phyloP scores from a whole-genome alignment of 2,329 filamentous ascomycete genomes.

The Botrytis paeoniae region DNA sequence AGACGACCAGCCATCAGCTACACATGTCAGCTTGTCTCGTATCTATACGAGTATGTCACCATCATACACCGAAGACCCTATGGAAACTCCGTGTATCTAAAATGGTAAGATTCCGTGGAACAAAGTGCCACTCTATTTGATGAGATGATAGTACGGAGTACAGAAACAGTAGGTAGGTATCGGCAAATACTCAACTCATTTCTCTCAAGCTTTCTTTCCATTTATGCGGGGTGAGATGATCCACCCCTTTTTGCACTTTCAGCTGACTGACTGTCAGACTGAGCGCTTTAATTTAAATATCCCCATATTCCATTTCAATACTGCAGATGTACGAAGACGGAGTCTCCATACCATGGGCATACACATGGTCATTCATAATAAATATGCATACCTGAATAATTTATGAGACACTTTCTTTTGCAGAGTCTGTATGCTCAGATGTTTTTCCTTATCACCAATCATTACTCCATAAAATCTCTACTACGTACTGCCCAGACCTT shows the following conservation, averaged over 20 bases:
- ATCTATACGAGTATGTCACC: not conserved
- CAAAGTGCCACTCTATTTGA: not conserved
- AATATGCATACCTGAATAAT: not conserved
- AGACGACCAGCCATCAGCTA: not conserved
- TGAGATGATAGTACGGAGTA: not conserved
- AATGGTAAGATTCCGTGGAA: not conserved
- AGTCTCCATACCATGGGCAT: too few species aligned
- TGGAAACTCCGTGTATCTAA: not conserved
- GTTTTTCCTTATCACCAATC: not conserved
- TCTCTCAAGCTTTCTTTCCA: not conserved
- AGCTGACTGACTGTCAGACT: not conserved
- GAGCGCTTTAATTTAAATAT: too few species aligned
- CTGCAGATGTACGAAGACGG: too few species aligned
- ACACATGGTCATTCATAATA: not conserved
- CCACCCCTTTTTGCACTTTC: not conserved
- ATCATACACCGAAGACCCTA: not conserved
- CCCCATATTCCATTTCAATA: too few species aligned
- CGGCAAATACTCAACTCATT: not conserved
- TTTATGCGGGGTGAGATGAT: not conserved
- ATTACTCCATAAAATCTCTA: not conserved
- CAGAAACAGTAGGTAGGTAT: not conserved
- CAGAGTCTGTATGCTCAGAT: not conserved
- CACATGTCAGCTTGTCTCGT: not conserved
- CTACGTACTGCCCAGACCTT: slow-evolving; percentile 9
- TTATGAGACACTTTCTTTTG: not conserved